Base-by-base conservation (phyloP, 345 rosid genomes). In the Acer negundo region DNA sequence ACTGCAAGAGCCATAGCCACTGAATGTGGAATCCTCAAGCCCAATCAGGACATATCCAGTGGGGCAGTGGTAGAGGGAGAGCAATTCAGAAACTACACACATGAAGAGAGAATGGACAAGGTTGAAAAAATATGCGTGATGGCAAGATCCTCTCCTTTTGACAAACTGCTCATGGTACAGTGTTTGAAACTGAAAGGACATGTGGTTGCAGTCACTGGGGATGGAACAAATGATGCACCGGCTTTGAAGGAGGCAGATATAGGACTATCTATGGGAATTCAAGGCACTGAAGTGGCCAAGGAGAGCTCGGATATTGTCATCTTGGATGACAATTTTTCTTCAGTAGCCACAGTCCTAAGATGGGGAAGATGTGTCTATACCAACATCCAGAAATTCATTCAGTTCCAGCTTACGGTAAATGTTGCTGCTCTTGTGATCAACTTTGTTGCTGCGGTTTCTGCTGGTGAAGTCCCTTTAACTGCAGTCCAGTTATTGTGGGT, bases 291-390 rank as follows among this genome's bases (percentile, higher is more conserved):
- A 71, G 94, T 90, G 2, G 95, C 97, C 2, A 92, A 94, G 59
- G 92, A 90, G 78, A 89, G 95, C 84, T 92, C 97, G 0, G 97
- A 92, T 83, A 92, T 92, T 10, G 89, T 91, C 67, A 90, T 94
- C 38, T 80, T 92, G 51, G 93, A 92, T n/a, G 94, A 92, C 68
- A 90, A 94, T 59, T 94, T 94, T 4, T 87, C 91, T 7, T 88
- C 95, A 0, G 92, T 89, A 7, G 87, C 87, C 8, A 90, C 89
- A 0, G 95, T 90, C 46, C 69, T 92, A 67, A 89, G 80, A 67
- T 90, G 95, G 97, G 98, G 97, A 9, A 86, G 97, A 64, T 90
- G 95, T 53, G 93, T 94, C 3, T 90, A 90, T 79, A 85, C 79
- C 75, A 94, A 90, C 82, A 89, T 94, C 62, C 94, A 94, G 69